These are phyloP conservation scores for Russula sp. DNA, from an alignment of 768 basidiomycete genomes.

Conservation along the genomic window DNA sequence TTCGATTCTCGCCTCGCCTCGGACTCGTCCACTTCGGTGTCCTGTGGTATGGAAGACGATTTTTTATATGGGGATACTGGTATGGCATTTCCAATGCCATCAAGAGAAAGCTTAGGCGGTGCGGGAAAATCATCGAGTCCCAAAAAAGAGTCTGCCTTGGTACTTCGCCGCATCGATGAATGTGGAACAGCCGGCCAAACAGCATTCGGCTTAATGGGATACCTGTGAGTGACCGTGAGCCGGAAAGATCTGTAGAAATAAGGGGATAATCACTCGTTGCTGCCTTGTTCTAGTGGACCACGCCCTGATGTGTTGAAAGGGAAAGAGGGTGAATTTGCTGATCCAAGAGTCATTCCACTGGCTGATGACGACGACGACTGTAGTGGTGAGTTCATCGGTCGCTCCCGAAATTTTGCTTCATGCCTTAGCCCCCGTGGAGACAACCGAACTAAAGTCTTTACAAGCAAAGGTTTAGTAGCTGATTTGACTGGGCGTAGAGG, in stretches of 20 bases:
- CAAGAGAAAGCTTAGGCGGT: slow-evolving; percentile 59
- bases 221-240: slow-evolving; percentile 2
- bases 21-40: slow-evolving; percentile 38
- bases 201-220: background rate
- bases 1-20: slow-evolving; percentile 40
- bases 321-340: background rate
- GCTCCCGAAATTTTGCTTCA: slow-evolving; percentile 10
- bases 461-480: background rate
- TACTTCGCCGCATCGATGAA: slow-evolving; percentile 24
- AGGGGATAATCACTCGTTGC: slow-evolving; percentile 12
- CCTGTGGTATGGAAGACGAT: slow-evolving; percentile 32
- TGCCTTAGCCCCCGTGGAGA: slow-evolving; percentile 43
- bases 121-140: slow-evolving; percentile 34
- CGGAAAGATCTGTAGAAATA: background rate
- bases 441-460: slow-evolving; percentile 55
- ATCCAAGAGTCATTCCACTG: slow-evolving; percentile 8
- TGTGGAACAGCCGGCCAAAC: slow-evolving; percentile 43
- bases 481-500: background rate
- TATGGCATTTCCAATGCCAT: slow-evolving; percentile 57
- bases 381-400: slow-evolving; percentile 4
- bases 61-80: slow-evolving; percentile 36
- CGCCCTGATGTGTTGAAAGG: background rate
- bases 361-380: slow-evolving; percentile 8
- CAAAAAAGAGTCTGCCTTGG: background rate
- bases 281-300: background rate